Conservation (phyloP, 495 filamentous ascomycete genomes). For the Podospora anserina region DNA sequence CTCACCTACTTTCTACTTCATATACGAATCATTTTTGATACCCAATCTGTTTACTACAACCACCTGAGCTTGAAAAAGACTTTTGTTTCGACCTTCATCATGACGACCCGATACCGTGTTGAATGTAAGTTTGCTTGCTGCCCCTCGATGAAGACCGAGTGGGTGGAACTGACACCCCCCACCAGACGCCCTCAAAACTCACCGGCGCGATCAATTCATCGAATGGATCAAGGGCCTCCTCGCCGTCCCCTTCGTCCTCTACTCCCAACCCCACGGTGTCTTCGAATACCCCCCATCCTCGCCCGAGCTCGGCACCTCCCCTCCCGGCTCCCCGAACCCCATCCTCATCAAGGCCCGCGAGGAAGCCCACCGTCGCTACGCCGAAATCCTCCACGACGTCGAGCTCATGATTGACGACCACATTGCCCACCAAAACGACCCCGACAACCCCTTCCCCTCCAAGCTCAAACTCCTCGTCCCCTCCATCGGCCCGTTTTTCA, state of each 20-base stretch:
- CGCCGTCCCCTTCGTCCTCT: constrained; percentile 94
- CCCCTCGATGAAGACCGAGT: background rate
- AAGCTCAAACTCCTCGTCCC: constrained; percentile 93
- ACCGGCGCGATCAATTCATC: constrained; percentile 81
- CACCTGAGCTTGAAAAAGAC: background rate
- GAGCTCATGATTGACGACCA: constrained; percentile 89
- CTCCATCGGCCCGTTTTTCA: constrained; percentile 87
- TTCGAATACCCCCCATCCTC: constrained; percentile 56
- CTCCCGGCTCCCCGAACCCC: background rate
- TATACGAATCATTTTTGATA: background rate
- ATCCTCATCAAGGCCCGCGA: constrained; percentile 58
- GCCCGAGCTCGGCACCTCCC: constrained; percentile 16
- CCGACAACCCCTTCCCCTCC: constrained; percentile 62
- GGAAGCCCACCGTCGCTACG: constrained; percentile 76
- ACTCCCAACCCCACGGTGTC: constrained; percentile 86
- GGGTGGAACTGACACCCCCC: background rate
- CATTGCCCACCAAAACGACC: constrained; percentile 65
- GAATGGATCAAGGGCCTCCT: constrained; percentile 76
- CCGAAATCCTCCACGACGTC: constrained; percentile 92
- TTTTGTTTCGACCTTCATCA: constrained; percentile 30
- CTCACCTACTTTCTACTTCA: background rate
- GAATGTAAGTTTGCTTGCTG: constrained; percentile 59
- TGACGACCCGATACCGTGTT: constrained; percentile 90
- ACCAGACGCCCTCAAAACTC: constrained; percentile 82
- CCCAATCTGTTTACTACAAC: background rate